Conservation (phyloP, 2,329 filamentous ascomycete genomes). For the Cladosporium sp. region DNA sequence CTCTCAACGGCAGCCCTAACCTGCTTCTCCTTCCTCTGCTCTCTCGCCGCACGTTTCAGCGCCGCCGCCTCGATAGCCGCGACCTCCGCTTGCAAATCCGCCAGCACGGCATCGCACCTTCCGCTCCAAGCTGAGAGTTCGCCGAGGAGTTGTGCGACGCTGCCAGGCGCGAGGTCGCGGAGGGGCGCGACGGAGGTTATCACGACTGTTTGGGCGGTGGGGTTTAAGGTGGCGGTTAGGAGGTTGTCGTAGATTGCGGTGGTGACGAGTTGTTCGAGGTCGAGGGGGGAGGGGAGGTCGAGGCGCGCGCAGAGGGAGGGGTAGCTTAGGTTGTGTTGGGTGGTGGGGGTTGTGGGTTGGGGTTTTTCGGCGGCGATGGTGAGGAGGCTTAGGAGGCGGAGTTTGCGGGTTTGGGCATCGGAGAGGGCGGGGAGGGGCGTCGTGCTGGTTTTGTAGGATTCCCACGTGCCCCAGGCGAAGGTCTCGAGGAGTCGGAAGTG, state of each 20-base stretch:
- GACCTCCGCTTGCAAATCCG: constrained; percentile 72
- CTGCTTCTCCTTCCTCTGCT: constrained; percentile 38
- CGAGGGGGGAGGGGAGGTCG: constrained; percentile 59
- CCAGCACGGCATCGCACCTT: constrained; percentile 71
- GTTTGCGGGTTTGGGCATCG: constrained; percentile 71
- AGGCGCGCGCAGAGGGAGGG: constrained; percentile 61
- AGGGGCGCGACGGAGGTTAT: constrained; percentile 78
- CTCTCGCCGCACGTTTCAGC: constrained; percentile 37
- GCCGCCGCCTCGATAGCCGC: constrained; percentile 53
- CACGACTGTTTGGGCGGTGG: constrained; percentile 66
- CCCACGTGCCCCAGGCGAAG: constrained; percentile 89
- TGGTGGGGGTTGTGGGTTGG: constrained; percentile 9
- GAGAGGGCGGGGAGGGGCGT: constrained; percentile 67
- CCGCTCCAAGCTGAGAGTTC: constrained; percentile 69
- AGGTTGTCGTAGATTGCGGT: constrained; percentile 82
- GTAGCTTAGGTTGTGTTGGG: constrained; percentile 61
- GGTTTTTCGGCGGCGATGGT: constrained; percentile 62
- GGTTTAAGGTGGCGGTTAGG: constrained; percentile 76
- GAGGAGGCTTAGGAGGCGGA: constrained; percentile 84
- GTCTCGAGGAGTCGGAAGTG: constrained; percentile 73
- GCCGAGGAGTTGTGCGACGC: constrained; percentile 62
- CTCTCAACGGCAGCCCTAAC: constrained; percentile 29
- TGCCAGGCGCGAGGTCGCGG: constrained; percentile 74
- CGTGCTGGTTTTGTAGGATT: constrained; percentile 59
- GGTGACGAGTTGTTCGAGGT: constrained; percentile 82